Conservation (phyloP, 495 filamentous ascomycete genomes). For the Wilcoxina mikolae region DNA sequence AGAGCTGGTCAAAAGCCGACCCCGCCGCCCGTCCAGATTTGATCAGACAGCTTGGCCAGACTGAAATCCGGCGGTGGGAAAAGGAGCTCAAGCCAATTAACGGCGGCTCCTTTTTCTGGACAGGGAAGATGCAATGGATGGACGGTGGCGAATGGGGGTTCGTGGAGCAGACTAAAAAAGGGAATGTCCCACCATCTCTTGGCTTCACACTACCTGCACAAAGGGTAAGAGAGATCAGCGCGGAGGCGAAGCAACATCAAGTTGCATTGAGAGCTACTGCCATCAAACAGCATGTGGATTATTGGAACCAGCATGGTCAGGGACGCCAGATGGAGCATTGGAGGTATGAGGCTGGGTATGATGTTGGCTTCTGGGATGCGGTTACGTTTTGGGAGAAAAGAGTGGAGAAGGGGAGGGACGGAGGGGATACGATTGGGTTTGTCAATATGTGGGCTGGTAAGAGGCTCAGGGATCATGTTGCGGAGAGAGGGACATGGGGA, state of each 20-base stretch:
- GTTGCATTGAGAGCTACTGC: constrained; percentile 25
- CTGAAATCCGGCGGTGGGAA: constrained; percentile 34
- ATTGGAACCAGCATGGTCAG: constrained; percentile 34
- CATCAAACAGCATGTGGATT: constrained; percentile 30
- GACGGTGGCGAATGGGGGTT: constrained; percentile 44
- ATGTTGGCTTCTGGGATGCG: constrained; percentile 39
- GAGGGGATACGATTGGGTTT: constrained; percentile 39
- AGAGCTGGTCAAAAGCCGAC: constrained; percentile 32
- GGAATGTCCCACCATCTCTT: constrained; percentile 31
- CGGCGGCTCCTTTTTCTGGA: constrained; percentile 41
- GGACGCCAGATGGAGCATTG: constrained; percentile 36
- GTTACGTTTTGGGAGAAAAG: constrained; percentile 34
- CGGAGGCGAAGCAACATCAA: constrained; percentile 27
- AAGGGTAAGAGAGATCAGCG: constrained; percentile 27
- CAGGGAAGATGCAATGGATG: constrained; percentile 42
- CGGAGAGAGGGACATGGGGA: neutral
- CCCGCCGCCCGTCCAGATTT: constrained; percentile 27
- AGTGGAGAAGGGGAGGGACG: constrained; percentile 15
- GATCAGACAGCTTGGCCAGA: constrained; percentile 35
- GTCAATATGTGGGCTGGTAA: constrained; percentile 41
- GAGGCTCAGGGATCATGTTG: constrained; percentile 23
- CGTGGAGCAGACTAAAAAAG: constrained; percentile 32
- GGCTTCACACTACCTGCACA: constrained; percentile 27
- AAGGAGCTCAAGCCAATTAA: constrained; percentile 15
- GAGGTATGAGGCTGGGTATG: constrained; percentile 39